Percentiles rank a stretch among this genome's conserved stretches.
Evolutionary conservation across 2,329 filamentous ascomycete genomes (phyloP).

Genomic region (Colletotrichum gigasporum): DNA sequence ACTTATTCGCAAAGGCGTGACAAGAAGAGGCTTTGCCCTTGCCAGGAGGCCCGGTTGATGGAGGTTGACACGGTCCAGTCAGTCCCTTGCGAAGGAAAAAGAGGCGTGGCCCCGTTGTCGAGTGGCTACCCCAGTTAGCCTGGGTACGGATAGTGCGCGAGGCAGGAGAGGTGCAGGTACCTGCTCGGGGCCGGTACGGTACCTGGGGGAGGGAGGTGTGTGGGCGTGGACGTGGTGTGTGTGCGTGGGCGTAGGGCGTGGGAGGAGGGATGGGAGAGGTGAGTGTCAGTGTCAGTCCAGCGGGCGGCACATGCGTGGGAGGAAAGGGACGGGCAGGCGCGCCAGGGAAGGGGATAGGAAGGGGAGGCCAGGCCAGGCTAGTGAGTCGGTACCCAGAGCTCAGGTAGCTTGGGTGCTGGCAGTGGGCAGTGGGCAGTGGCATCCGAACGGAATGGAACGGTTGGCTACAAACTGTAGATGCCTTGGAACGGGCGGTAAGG

Average conservation of each 20-base stretch:
- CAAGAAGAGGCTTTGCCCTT: conserved; percentile 29
- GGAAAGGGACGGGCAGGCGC: background rate
- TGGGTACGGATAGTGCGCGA: background rate
- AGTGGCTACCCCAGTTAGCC: conserved; percentile 12
- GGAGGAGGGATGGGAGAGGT: background rate
- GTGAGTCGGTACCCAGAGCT: no score
- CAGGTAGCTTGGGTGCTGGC: no score
- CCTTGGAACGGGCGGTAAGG: background rate
- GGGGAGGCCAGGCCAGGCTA: no score
- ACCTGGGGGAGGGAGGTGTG: background rate
- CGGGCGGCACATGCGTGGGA: conserved; percentile 7
- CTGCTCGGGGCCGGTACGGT: no score
- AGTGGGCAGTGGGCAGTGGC: no score
- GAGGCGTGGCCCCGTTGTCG: conserved; percentile 27
- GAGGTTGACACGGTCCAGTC: conserved; percentile 28
- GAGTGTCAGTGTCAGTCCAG: conserved; percentile 20
- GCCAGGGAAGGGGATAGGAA: background rate
- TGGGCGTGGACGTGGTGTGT: background rate
- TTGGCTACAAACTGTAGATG: no score
- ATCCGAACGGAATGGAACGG: no score
- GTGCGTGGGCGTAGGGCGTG: conserved; percentile 1
- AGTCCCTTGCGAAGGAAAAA: conserved; percentile 25
- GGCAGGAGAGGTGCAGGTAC: background rate
- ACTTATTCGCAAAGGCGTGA: conserved; percentile 47
- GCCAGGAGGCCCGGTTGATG: conserved; percentile 26